Percentiles rank a stretch among this genome's conserved stretches.
These are phyloP conservation scores for Sicyos edulis DNA, from an alignment of 306 rosid genomes.

Conservation along the genomic window DNA sequence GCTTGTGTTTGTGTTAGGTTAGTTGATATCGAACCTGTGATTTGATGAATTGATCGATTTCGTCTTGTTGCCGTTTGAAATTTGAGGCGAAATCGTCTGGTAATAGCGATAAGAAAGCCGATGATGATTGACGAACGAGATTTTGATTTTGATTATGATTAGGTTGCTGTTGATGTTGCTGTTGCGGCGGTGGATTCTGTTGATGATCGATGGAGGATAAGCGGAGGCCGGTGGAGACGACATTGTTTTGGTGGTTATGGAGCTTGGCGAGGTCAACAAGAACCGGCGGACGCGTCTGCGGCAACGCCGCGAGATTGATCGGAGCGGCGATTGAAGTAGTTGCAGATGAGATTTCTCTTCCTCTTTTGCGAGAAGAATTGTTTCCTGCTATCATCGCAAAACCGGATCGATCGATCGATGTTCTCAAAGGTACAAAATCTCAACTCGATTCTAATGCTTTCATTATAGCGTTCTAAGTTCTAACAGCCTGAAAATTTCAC, in stretches of 20 bases:
- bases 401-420: neutral
- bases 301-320: conserved; percentile 45
- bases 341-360: conserved; percentile 41
- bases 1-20: conserved; percentile 14
- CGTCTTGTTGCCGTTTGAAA: conserved; percentile 67
- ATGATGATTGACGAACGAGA: conserved; percentile 18
- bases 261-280: conserved; percentile 79
- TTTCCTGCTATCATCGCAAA: conserved; percentile 12
- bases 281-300: conserved; percentile 40
- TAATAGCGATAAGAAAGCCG: conserved; percentile 41
- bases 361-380: conserved; percentile 65
- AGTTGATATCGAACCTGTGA: conserved; percentile 47
- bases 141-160: conserved; percentile 16
- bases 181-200: conserved; percentile 29
- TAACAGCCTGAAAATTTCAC: neutral
- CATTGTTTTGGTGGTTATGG: conserved; percentile 60
- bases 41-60: conserved; percentile 68
- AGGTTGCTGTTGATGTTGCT: neutral
- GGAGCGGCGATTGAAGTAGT: conserved; percentile 31
- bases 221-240: conserved; percentile 79
- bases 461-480: too few species aligned
- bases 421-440: neutral
- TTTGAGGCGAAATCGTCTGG: conserved; percentile 53
- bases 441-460: neutral
- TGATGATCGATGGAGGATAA: conserved; percentile 61